phyloP scores from a whole-genome alignment of 2,329 filamentous ascomycete genomes.

The Sporothrix sp. region DNA sequence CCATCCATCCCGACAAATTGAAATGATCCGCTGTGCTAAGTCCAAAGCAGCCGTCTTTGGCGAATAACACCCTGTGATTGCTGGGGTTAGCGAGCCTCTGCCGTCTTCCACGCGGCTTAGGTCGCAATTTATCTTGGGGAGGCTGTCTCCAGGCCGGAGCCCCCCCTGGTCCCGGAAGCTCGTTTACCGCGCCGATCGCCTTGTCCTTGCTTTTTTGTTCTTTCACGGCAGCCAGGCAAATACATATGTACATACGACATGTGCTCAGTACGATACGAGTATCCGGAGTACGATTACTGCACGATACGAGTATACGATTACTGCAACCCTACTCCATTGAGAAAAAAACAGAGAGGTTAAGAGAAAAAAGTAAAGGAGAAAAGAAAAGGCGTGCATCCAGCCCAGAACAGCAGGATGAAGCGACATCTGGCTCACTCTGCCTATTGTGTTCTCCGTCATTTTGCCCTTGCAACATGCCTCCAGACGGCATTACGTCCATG shows the following conservation, averaged over 20 bases:
- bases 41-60: conserved; percentile 4
- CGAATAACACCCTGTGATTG: conserved; percentile 1
- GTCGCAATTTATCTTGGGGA: too few relatives aligned
- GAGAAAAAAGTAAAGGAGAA: too few relatives aligned
- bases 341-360: too few relatives aligned
- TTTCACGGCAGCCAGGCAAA: neutral
- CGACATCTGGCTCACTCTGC: neutral
- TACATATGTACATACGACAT: too few relatives aligned
- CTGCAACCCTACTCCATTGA: neutral
- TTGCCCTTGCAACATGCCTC: too few relatives aligned
- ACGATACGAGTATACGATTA: too few relatives aligned
- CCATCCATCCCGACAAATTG: too few relatives aligned
- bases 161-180: conserved; percentile 1
- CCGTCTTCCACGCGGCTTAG: too few relatives aligned
- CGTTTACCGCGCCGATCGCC: conserved; percentile 5
- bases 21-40: neutral
- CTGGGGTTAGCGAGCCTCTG: too few relatives aligned
- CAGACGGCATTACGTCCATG: too few relatives aligned
- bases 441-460: neutral
- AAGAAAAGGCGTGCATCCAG: neutral
- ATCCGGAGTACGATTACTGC: too few relatives aligned
- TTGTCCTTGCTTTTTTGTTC: neutral
- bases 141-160: neutral
- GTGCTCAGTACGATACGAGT: too few relatives aligned
- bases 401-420: neutral